Evolutionary conservation across 2,329 filamentous ascomycete genomes (phyloP), one percentile per base, ranked within the genome.

Genomic region (Colletotrichum kahawae): DNA sequence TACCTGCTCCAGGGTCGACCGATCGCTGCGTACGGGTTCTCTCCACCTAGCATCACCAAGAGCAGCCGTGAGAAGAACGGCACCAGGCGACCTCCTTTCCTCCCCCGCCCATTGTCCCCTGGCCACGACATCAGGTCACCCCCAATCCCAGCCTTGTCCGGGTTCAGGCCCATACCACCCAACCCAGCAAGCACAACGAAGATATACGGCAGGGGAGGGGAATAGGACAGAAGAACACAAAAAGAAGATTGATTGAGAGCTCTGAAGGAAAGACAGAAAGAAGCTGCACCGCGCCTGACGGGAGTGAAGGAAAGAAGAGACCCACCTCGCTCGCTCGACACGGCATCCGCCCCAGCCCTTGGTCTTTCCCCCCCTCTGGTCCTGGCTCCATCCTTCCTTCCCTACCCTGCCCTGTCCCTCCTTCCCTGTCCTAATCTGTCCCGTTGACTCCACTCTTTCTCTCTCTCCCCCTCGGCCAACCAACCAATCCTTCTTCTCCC

Each of bases 291-390:
- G 18, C 21, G 59, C 7, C 9, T 9, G 33, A 34, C 21, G 21
- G 21, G 21, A 21, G 31, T 57, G 51, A 31, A 27, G 51, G 51
- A 71, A 36, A 71, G 38, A 65, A 57, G 38, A 10, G 67, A 48
- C 48, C 71, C 71, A 66, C 71, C 29, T n/a, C 16, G 18, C 31
- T 59, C 51, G 31, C 51, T 74, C 51, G 60, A 74, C 67, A 74
- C 59, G 59, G 60, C 71, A 36, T 71, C 29, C 67, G 54, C 59
- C 60, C 71, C 67, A 67, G 62, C 51, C 66, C 66, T 70, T 68
- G 54, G 66, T 59, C 29, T n/a, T 36, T 57, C 31, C 31, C 65
- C 43, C 48, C 48, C 51, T 59, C 33, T 60, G 67, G 56, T 62
- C 67, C 56, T 48, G 43, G 63, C 63, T 63, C 69, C 36, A n/a